Evolutionary conservation across 306 rosid species (phyloP).

Genomic region (Malus sylvestris): DNA sequence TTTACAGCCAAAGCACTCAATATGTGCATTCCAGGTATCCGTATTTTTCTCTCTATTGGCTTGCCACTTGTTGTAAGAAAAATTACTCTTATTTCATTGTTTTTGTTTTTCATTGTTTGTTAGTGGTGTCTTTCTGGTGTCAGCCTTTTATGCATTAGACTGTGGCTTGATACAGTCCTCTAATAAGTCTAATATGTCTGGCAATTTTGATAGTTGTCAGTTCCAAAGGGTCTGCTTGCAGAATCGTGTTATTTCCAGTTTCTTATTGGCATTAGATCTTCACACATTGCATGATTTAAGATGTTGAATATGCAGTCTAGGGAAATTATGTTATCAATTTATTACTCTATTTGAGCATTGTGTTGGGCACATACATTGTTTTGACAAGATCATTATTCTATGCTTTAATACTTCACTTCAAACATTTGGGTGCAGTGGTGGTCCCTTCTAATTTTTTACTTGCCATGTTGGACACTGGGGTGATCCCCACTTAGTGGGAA

Average conservation of each 20-base stretch:
- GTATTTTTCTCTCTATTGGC: background rate
- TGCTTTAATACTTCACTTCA: background rate
- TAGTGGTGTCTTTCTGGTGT: background rate
- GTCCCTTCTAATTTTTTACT: background rate
- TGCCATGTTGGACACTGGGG: background rate
- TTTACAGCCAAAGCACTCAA: slow-evolving; percentile 96
- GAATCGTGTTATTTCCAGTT: background rate
- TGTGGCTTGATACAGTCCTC: background rate
- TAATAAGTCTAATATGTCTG: background rate
- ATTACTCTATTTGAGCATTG: background rate
- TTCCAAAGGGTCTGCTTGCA: background rate
- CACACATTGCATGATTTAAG: background rate
- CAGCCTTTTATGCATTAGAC: background rate
- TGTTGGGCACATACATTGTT: background rate
- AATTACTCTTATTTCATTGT: background rate
- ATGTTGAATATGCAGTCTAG: background rate
- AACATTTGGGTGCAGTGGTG: background rate
- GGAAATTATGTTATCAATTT: background rate
- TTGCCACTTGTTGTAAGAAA: background rate
- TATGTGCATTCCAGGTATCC: slow-evolving; percentile 96
- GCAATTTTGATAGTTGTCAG: background rate
- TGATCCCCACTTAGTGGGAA: too few relatives aligned
- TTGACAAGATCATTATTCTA: background rate
- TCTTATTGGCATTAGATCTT: background rate
- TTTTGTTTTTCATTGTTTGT: background rate